Evolutionary conservation across 2,329 filamentous ascomycete genomes (phyloP).

Genomic region (Xylariaceae sp.): DNA sequence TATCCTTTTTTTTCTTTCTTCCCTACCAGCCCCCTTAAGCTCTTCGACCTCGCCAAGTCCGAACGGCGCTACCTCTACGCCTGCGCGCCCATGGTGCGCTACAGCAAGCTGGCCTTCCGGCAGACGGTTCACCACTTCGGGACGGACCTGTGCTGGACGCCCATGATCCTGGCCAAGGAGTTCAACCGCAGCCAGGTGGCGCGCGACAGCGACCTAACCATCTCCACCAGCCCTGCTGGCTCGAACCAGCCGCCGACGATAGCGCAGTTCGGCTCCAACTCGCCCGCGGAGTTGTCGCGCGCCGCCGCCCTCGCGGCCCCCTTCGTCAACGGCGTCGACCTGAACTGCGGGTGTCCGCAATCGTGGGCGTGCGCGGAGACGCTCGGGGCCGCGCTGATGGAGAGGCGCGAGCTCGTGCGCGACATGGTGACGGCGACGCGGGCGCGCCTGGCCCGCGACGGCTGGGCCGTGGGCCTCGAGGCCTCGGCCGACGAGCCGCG

Average conservation of each 20-base stretch:
- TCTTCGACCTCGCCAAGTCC: conserved; percentile 46
- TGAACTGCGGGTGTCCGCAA: conserved; percentile 76
- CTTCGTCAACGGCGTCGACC: conserved; percentile 65
- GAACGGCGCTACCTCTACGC: conserved; percentile 47
- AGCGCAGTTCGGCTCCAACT: conserved; percentile 68
- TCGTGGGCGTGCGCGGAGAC: conserved; percentile 71
- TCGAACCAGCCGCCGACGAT: conserved; percentile 58
- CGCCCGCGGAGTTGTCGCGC: conserved; percentile 62
- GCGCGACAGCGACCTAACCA: conserved; percentile 66
- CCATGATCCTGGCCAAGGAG: conserved; percentile 72
- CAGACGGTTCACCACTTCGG: conserved; percentile 67
- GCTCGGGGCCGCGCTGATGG: conserved; percentile 71
- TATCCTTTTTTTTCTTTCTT: too few relatives aligned
- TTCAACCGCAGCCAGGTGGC: conserved; percentile 65
- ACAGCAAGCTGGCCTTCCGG: conserved; percentile 62
- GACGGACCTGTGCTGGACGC: conserved; percentile 70
- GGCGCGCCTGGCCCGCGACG: conserved; percentile 51
- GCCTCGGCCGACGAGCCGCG: conserved; percentile 46
- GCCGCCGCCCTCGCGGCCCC: conserved; percentile 65
- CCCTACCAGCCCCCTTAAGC: conserved; percentile 43
- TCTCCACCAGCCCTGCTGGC: conserved; percentile 47
- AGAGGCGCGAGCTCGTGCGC: conserved; percentile 64
- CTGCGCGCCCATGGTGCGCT: conserved; percentile 48
- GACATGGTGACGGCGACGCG: conserved; percentile 66
- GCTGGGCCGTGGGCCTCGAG: conserved; percentile 53